Evolutionary conservation across 352 stramenopile species (phyloP).

Genomic region (Globisporangium spinosum): DNA sequence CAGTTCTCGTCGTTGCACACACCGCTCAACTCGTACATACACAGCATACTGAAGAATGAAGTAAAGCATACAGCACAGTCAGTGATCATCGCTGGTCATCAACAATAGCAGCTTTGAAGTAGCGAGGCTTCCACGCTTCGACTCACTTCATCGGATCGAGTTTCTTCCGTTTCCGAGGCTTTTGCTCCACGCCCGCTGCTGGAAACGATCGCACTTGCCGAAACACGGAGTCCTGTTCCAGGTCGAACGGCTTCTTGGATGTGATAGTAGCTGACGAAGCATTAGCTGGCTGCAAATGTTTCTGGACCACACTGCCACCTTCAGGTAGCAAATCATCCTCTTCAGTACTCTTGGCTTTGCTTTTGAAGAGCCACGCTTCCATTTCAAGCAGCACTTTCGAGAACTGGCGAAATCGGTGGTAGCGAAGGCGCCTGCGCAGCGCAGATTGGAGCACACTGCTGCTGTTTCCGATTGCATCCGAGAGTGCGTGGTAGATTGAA

Average conservation of each 20-base stretch:
- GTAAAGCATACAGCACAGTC: not conserved
- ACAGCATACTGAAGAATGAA: conserved; percentile 44
- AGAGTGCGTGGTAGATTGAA: conserved; percentile 11
- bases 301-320: not conserved
- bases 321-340: not conserved
- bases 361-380: conserved; percentile 24
- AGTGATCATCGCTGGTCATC: not conserved
- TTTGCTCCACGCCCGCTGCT: not conserved
- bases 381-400: conserved; percentile 26
- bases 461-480: not conserved
- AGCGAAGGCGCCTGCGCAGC: conserved; percentile 2
- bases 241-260: conserved; percentile 7
- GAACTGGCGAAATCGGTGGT: conserved; percentile 31
- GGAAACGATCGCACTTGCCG: conserved; percentile 28
- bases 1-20: conserved; percentile 77
- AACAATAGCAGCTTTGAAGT: not conserved
- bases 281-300: not conserved
- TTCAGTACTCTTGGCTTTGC: conserved; percentile 11
- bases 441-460: not conserved
- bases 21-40: conserved; percentile 69
- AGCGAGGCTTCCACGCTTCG: not conserved
- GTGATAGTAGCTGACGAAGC: not conserved
- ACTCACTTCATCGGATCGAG: conserved; percentile 61
- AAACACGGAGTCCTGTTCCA: conserved; percentile 19
- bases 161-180: conserved; percentile 16